Evolutionary conservation across 2,329 filamentous ascomycete genomes (phyloP).

Genomic region (Helotiales sp.): DNA sequence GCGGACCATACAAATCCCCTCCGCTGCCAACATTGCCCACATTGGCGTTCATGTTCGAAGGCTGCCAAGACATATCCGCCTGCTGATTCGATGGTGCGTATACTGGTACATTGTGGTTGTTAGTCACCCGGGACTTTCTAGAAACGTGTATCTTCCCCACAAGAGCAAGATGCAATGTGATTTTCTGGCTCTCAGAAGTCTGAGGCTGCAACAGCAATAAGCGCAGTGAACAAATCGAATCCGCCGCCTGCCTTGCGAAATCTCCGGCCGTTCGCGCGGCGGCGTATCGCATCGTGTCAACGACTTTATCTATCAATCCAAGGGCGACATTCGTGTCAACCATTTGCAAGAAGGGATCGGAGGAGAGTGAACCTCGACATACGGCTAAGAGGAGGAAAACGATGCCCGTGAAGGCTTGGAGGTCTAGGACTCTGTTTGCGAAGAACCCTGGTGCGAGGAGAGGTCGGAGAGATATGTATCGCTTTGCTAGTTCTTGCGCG

Average conservation of each 20-base stretch:
- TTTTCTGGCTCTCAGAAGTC: slow-evolving; percentile 10
- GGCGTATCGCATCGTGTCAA: slow-evolving; percentile 11
- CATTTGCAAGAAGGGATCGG: slow-evolving; percentile 1
- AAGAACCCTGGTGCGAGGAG: slow-evolving; percentile 15
- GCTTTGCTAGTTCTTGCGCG: slow-evolving; percentile 14
- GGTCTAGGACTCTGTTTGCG: slow-evolving; percentile 16
- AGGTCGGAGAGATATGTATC: slow-evolving; percentile 14
- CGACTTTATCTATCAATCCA: slow-evolving; percentile 8
- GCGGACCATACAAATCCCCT: not conserved
- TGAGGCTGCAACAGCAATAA: slow-evolving; percentile 11
- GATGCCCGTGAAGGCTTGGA: slow-evolving; percentile 16
- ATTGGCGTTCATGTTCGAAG: not conserved
- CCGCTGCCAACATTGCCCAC: not conserved
- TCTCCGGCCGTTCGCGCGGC: slow-evolving; percentile 10
- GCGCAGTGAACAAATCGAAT: slow-evolving; percentile 6
- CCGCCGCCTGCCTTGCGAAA: slow-evolving; percentile 16
- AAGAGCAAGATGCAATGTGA: slow-evolving; percentile 16
- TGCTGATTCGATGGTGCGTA: not conserved
- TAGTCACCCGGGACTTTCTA: slow-evolving; percentile 3
- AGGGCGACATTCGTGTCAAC: not conserved
- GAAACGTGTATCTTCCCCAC: slow-evolving; percentile 18
- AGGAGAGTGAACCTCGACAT: not conserved
- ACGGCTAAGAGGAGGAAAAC: slow-evolving; percentile 11
- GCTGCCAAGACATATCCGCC: not conserved
- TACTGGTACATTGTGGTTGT: not conserved